Percentiles rank a stretch among this genome's conserved stretches.
Conservation (phyloP, 2,329 filamentous ascomycete species). For the Bipolaris cookei region DNA sequence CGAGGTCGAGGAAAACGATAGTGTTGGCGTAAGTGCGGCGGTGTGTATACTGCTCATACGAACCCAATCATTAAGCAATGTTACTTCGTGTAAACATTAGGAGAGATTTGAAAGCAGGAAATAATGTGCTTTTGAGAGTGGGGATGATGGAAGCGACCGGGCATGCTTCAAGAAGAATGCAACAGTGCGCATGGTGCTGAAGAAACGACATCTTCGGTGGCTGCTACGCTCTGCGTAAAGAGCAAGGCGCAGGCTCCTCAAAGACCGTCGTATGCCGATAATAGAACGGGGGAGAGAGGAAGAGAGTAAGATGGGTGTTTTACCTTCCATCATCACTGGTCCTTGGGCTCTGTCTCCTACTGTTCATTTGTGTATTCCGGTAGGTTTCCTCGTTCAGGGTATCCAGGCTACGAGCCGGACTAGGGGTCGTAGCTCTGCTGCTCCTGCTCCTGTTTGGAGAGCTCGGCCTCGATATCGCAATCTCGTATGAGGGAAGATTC, state of each 20-base stretch:
- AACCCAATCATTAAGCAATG: constrained; percentile 29
- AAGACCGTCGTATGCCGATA: neutral
- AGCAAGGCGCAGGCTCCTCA: constrained; percentile 3
- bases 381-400: constrained; percentile 48
- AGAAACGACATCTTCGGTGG: neutral
- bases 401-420: constrained; percentile 42
- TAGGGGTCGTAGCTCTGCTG: constrained; percentile 43
- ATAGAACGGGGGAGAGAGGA: neutral
- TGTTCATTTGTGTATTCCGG: constrained; percentile 47
- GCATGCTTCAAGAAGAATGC: neutral
- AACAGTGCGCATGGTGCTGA: neutral
- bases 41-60: constrained; percentile 8
- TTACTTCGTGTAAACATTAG: constrained; percentile 1
- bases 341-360: constrained; percentile 32
- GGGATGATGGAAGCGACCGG: neutral
- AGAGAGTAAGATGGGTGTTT: constrained; percentile 19
- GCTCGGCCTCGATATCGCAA: constrained; percentile 53
- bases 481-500: constrained; percentile 54
- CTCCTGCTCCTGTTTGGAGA: constrained; percentile 44
- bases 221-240: neutral
- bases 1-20: constrained; percentile 18
- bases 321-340: constrained; percentile 38
- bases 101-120: neutral
- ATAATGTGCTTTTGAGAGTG: constrained; percentile 3
- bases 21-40: constrained; percentile 17